Evolutionary conservation across 2,329 filamentous ascomycete genomes (phyloP).

Genomic region (Xylaria sp.): DNA sequence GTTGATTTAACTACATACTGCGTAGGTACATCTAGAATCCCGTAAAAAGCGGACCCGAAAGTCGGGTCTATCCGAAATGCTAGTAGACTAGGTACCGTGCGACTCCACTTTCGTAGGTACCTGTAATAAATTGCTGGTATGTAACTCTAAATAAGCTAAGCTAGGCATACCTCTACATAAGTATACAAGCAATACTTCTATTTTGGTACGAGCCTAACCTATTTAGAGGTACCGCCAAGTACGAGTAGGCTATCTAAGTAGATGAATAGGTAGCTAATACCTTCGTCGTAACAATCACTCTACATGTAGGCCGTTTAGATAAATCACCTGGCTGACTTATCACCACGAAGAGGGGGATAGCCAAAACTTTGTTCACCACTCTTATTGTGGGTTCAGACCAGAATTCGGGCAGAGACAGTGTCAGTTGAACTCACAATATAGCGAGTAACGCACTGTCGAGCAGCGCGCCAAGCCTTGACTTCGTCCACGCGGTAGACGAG

Average conservation of each 20-base stretch:
- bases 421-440: background rate
- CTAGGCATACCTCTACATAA: too few species aligned
- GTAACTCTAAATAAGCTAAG: too few species aligned
- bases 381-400: background rate
- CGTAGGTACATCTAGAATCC: background rate
- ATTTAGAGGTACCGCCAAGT: too few species aligned
- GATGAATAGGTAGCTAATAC: too few species aligned
- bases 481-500: background rate
- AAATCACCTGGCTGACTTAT: background rate
- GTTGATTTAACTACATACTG: too few species aligned
- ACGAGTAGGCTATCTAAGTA: too few species aligned
- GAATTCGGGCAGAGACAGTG: background rate
- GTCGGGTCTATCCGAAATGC: constrained; percentile 2
- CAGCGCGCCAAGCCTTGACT: constrained; percentile 6
- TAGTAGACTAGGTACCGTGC: background rate
- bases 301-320: background rate
- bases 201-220: too few species aligned
- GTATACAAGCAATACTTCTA: too few species aligned
- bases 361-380: background rate
- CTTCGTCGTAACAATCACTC: background rate
- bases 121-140: too few species aligned
- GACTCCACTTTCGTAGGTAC: too few species aligned
- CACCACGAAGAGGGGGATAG: background rate
- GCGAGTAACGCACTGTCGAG: background rate
- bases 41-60: background rate